These are phyloP conservation scores for Boeremia exigua DNA, from an alignment of 2,329 filamentous ascomycete genomes.

Conservation along the genomic window DNA sequence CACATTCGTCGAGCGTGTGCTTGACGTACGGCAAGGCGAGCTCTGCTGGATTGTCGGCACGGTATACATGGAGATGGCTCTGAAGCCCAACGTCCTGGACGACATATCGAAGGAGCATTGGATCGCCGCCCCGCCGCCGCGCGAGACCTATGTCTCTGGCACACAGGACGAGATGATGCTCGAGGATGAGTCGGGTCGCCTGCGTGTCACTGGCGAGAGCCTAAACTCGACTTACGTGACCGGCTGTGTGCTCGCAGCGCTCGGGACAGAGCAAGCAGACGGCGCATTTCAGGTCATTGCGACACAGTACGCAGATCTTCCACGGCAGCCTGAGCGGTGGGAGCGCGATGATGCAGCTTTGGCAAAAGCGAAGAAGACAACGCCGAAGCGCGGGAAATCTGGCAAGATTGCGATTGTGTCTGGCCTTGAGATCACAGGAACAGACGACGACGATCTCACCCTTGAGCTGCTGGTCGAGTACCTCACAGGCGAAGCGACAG, in stretches of 20 bases:
- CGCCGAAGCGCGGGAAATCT: conserved; percentile 52
- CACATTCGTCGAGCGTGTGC: conserved; percentile 79
- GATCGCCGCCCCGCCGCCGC: conserved; percentile 80
- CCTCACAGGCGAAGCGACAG: conserved; percentile 80
- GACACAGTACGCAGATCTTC: conserved; percentile 84
- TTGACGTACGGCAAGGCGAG: conserved; percentile 94
- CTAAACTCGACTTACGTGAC: conserved; percentile 80
- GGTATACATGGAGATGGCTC: conserved; percentile 94
- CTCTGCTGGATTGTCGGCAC: conserved; percentile 95
- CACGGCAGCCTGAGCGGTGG: conserved; percentile 83
- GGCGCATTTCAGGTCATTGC: conserved; percentile 94
- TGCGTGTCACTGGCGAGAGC: conserved; percentile 75
- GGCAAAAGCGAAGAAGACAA: conserved; percentile 41
- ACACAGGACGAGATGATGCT: conserved; percentile 77
- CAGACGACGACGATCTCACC: conserved; percentile 74
- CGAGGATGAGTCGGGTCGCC: conserved; percentile 92
- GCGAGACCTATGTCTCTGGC: conserved; percentile 76
- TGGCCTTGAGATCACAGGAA: conserved; percentile 81
- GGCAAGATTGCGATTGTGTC: conserved; percentile 88
- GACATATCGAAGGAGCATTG: conserved; percentile 96
- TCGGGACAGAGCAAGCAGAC: conserved; percentile 91
- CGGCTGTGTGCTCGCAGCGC: conserved; percentile 89
- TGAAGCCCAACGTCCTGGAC: conserved; percentile 95
- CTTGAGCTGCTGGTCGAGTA: conserved; percentile 84
- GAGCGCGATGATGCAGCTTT: conserved; percentile 61